Percentiles rank a stretch among this genome's conserved stretches.
Evolutionary conservation across 306 rosid genomes (phyloP).

Genomic region (Cicer chorassanicum): DNA sequence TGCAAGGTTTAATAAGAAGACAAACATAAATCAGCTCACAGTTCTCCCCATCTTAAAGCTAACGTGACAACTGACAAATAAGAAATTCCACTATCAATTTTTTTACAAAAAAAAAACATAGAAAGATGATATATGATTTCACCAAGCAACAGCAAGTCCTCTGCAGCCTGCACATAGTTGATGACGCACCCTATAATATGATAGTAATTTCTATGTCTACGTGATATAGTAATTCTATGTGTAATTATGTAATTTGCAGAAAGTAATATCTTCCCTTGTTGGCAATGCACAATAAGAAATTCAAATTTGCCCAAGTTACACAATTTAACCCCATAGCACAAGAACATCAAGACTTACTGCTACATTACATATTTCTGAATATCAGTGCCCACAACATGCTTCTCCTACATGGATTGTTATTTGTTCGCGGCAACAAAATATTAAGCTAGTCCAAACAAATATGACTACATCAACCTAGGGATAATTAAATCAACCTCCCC

Average conservation of each 20-base stretch:
- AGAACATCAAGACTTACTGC: constrained; percentile 15
- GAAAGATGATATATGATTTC: constrained; percentile 1
- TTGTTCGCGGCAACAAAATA: not conserved
- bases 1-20: constrained; percentile 30
- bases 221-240: constrained; percentile 16
- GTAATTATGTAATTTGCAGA: constrained; percentile 1
- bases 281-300: constrained; percentile 24
- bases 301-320: constrained; percentile 18
- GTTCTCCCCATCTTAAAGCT: constrained; percentile 30
- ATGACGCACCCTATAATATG: constrained; percentile 15
- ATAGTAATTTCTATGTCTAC: constrained; percentile 7
- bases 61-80: not conserved
- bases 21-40: constrained; percentile 26
- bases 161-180: not conserved
- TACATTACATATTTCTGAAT: not conserved
- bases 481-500: not conserved
- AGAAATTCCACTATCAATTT: constrained; percentile 4
- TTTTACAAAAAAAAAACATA: not conserved
- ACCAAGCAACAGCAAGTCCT: constrained; percentile 25
- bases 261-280: constrained; percentile 6
- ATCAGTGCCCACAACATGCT: constrained; percentile 29
- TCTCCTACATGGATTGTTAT: not conserved
- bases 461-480: constrained; percentile 15
- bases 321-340: constrained; percentile 5
- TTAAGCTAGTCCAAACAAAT: constrained; percentile 33